Percentiles rank a stretch among this genome's conserved stretches.
phyloP scores from a whole-genome alignment of 2,329 filamentous ascomycete genomes.

The Chaetomium sp. region DNA sequence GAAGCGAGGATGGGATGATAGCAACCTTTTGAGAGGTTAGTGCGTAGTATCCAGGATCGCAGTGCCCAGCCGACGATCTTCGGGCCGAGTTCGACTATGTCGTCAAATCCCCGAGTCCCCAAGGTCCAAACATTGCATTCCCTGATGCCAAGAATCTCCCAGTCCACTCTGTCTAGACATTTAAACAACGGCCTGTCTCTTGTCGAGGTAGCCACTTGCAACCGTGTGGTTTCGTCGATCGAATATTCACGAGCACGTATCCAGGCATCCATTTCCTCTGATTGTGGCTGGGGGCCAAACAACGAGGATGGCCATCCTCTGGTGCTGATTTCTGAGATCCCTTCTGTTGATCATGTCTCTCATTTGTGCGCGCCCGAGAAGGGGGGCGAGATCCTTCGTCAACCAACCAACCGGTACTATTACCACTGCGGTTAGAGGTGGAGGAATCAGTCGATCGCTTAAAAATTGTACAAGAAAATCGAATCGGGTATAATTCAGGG shows the following conservation, averaged over 20 bases:
- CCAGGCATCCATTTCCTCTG: neutral
- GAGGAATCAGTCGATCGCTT: neutral
- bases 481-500: constrained; percentile 22
- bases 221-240: neutral
- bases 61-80: neutral
- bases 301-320: neutral
- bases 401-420: too few relatives aligned
- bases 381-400: too few relatives aligned
- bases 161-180: neutral
- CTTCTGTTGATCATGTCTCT: neutral
- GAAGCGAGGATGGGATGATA: neutral
- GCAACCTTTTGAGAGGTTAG: neutral
- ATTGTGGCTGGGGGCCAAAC: neutral
- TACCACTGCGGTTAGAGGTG: neutral
- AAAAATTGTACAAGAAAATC: neutral
- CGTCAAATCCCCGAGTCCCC: neutral
- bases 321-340: neutral
- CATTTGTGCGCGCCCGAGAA: neutral
- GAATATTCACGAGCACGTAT: neutral
- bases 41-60: neutral
- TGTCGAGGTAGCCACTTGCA: neutral
- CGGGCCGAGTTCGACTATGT: neutral
- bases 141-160: neutral
- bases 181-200: neutral
- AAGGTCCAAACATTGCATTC: neutral